These are phyloP conservation scores for Psilocybe subaeruginosa DNA, from an alignment of 768 basidiomycete genomes.

Conservation along the genomic window DNA sequence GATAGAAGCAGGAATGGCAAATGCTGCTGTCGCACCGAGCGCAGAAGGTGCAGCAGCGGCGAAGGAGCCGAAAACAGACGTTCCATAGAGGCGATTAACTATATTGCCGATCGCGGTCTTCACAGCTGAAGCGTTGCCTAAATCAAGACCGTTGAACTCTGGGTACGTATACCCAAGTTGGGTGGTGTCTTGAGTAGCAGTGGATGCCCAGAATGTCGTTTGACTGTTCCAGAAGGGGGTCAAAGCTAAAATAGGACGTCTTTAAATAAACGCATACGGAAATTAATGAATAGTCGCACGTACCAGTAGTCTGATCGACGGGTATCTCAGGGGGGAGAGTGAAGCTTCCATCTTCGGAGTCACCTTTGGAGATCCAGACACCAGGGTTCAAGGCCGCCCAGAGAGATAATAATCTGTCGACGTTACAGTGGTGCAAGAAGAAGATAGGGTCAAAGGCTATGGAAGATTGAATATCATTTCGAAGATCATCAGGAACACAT, in stretches of 20 bases:
- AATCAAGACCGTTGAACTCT: conserved; percentile 46
- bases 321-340: conserved; percentile 29
- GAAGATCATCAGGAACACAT: not conserved
- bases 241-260: conserved; percentile 30
- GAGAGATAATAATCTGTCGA: conserved; percentile 54
- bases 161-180: conserved; percentile 52
- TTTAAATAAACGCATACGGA: not conserved
- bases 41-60: not conserved
- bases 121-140: conserved; percentile 29
- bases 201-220: conserved; percentile 43
- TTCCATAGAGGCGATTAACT: conserved; percentile 40
- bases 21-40: not conserved
- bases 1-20: not conserved
- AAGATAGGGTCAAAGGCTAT: conserved; percentile 56
- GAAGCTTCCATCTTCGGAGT: conserved; percentile 33
- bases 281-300: conserved; percentile 5
- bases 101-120: conserved; percentile 32
- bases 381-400: conserved; percentile 50
- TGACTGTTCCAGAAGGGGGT: conserved; percentile 50
- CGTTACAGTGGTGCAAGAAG: conserved; percentile 56
- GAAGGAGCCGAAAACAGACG: conserved; percentile 12
- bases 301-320: conserved; percentile 32
- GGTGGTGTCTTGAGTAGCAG: conserved; percentile 29
- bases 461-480: not conserved
- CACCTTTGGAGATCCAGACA: conserved; percentile 38